Conservation (phyloP, 805 yeast species). For the Candida sakaeoensis region DNA sequence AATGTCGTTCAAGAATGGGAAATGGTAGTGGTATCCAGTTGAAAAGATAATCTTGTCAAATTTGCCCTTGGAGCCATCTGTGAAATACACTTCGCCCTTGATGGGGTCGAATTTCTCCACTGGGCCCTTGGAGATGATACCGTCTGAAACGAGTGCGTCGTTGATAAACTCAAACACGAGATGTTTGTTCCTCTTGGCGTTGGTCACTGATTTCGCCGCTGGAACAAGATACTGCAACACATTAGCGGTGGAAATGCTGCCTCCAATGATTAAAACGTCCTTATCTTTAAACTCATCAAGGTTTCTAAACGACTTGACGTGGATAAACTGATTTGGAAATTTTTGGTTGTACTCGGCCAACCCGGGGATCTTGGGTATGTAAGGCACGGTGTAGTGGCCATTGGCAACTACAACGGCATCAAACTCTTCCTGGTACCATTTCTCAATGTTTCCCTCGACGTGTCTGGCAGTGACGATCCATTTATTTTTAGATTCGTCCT, state of each 20-base stretch:
- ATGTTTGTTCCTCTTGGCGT: slow-evolving; percentile 26
- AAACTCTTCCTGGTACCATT: slow-evolving; percentile 45
- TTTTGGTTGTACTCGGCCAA: slow-evolving; percentile 42
- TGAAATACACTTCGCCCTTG: slow-evolving; percentile 22
- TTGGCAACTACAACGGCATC: slow-evolving; percentile 64
- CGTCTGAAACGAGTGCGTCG: slow-evolving; percentile 33
- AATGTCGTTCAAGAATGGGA: slow-evolving; percentile 35
- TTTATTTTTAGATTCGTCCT: slow-evolving; percentile 24
- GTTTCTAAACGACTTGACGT: slow-evolving; percentile 53
- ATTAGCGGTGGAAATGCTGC: slow-evolving; percentile 40
- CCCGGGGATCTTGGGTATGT: slow-evolving; percentile 54
- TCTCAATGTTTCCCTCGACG: slow-evolving; percentile 13
- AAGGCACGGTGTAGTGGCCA: slow-evolving; percentile 65
- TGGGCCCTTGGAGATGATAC: slow-evolving; percentile 26
- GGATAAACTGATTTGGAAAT: slow-evolving; percentile 48
- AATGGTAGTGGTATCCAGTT: slow-evolving; percentile 49
- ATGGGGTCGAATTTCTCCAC: slow-evolving; percentile 19
- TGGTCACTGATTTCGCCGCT: slow-evolving; percentile 21
- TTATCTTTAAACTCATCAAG: slow-evolving; percentile 41
- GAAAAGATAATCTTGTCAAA: slow-evolving; percentile 44
- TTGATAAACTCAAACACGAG: slow-evolving; percentile 32
- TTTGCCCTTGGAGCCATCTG: slow-evolving; percentile 22
- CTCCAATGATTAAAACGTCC: slow-evolving; percentile 43
- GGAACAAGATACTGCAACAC: slow-evolving; percentile 39
- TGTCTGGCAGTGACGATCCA: slow-evolving; percentile 34